A percentile compares a stretch with the other conserved stretches of the same genome.
phyloP scores from a whole-genome alignment of 768 basidiomycete genomes.

The Polyporus arcularius region DNA sequence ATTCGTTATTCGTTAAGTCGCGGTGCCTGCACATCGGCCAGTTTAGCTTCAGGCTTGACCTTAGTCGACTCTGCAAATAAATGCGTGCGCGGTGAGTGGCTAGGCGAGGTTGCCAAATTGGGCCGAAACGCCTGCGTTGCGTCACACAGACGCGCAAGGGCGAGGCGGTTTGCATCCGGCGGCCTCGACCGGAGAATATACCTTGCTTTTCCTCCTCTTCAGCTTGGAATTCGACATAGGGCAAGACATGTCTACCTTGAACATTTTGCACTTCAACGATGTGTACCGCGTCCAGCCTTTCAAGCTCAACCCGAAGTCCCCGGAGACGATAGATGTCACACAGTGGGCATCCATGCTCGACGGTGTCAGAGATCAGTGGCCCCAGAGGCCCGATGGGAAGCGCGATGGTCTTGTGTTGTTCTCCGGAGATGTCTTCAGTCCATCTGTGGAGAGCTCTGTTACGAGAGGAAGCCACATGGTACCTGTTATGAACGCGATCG shows the following conservation, averaged over 20 bases:
- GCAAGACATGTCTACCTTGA: constrained; percentile 37
- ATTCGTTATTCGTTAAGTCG: too few relatives aligned
- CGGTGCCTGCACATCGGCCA: too few relatives aligned
- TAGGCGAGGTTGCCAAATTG: neutral
- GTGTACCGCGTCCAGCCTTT: constrained; percentile 82
- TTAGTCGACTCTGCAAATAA: too few relatives aligned
- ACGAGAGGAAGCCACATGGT: constrained; percentile 94
- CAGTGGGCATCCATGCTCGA: constrained; percentile 80
- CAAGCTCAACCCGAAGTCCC: constrained; percentile 52
- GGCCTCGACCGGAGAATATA: neutral
- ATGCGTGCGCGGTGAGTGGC: too few relatives aligned
- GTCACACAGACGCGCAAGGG: neutral
- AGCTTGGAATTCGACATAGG: neutral
- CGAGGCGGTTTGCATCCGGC: neutral
- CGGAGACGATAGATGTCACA: constrained; percentile 79
- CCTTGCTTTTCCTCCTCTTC: neutral
- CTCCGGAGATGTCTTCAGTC: constrained; percentile 88
- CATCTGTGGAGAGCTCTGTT: constrained; percentile 83
- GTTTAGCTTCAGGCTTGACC: too few relatives aligned
- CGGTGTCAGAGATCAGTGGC: constrained; percentile 61
- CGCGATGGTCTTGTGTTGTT: constrained; percentile 80
- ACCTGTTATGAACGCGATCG: constrained; percentile 80
- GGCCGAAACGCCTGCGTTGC: neutral
- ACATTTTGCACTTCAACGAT: constrained; percentile 76
- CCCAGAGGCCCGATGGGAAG: constrained; percentile 44